Evolutionary conservation across 73 alveolate genomes (phyloP).

Genomic region (Symbiodinium natans): DNA sequence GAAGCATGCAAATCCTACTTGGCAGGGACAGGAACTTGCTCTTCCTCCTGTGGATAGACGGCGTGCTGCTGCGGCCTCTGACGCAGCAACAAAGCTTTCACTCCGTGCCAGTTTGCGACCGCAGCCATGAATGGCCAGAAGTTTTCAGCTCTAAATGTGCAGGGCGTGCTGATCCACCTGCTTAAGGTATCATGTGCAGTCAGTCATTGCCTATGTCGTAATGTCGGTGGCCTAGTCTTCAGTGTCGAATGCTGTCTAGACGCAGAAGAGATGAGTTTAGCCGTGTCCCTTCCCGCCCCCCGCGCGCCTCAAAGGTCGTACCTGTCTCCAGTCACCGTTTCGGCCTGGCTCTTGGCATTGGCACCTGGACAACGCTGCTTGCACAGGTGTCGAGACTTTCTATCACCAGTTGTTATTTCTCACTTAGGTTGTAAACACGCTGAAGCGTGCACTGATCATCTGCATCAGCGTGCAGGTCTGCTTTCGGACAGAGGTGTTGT

Average conservation of each 20-base stretch:
- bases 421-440: slow-evolving; percentile 74
- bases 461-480: slow-evolving; percentile 83
- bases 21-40: slow-evolving; percentile 60
- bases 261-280: no score
- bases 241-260: no score
- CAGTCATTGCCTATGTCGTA: slow-evolving; percentile 78
- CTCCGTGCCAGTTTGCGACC: neutral
- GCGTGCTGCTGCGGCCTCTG: slow-evolving; percentile 42
- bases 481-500: no score
- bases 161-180: neutral
- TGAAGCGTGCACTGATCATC: slow-evolving; percentile 85
- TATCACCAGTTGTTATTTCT: neutral
- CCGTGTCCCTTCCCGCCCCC: no score
- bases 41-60: slow-evolving; percentile 66
- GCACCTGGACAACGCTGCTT: no score
- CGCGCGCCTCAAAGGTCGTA: no score
- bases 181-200: slow-evolving; percentile 78
- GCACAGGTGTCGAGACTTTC: no score
- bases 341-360: neutral
- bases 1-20: neutral
- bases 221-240: neutral
- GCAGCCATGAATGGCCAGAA: neutral
- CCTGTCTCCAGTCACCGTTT: slow-evolving; percentile 80
- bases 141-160: neutral
- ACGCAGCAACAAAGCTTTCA: neutral